A percentile compares a stretch with the other conserved stretches of the same genome.
phyloP scores from a whole-genome alignment of 306 rosid genomes.

The Malus fusca region DNA sequence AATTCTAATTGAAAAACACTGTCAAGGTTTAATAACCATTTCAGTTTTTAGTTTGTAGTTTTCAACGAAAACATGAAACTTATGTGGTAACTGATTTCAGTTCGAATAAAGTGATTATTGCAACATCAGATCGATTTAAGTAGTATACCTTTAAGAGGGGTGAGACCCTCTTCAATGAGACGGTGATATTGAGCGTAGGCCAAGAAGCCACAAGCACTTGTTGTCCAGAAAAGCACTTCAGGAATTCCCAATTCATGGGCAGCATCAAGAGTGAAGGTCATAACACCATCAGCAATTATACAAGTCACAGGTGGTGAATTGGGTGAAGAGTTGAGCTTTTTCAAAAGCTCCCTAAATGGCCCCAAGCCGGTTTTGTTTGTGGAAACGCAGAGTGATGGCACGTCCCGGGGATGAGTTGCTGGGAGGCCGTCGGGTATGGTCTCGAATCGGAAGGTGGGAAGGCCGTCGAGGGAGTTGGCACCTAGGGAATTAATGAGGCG shows the following conservation, averaged over 20 bases:
- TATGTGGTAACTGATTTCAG: no score
- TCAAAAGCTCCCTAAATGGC: slow-evolving; percentile 21
- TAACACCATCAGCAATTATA: slow-evolving; percentile 28
- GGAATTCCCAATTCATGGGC: slow-evolving; percentile 35
- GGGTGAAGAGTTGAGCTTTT: slow-evolving; percentile 10
- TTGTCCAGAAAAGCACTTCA: slow-evolving; percentile 26
- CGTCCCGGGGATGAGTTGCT: slow-evolving; percentile 14
- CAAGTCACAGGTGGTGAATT: slow-evolving; percentile 18
- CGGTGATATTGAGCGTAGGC: slow-evolving; percentile 14
- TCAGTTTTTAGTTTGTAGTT: no score
- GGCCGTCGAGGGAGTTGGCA: slow-evolving; percentile 16
- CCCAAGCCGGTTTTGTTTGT: background rate
- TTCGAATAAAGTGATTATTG: no score
- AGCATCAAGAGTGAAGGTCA: slow-evolving; percentile 32
- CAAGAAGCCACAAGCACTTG: slow-evolving; percentile 37
- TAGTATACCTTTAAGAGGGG: slow-evolving; percentile 30
- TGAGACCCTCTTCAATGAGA: slow-evolving; percentile 19
- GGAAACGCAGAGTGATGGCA: slow-evolving; percentile 11
- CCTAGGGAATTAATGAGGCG: slow-evolving; percentile 29
- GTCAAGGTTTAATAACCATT: background rate
- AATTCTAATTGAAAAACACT: background rate
- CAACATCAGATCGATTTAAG: background rate
- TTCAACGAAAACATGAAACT: background rate
- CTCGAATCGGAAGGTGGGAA: slow-evolving; percentile 23
- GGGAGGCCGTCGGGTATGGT: slow-evolving; percentile 33